phyloP scores from a whole-genome alignment of 768 basidiomycete species.

The Holtermannia corniformis region DNA sequence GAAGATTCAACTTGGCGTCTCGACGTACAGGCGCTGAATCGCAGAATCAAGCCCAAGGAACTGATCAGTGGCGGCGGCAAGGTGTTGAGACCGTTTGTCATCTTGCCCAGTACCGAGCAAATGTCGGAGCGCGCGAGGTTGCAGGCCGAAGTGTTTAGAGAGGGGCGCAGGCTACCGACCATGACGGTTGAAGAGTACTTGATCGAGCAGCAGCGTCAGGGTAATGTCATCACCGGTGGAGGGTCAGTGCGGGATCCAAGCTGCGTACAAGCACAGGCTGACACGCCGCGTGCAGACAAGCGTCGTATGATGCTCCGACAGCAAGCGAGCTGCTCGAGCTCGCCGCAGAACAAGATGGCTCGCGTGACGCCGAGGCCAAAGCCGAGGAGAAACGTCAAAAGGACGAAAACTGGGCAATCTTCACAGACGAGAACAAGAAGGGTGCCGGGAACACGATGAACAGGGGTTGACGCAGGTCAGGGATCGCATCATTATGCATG shows the following conservation, averaged over 20 bases:
- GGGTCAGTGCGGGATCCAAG: slow-evolving; percentile 54
- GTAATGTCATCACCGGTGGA: slow-evolving; percentile 78
- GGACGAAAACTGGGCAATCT: slow-evolving; percentile 86
- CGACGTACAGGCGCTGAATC: slow-evolving; percentile 46
- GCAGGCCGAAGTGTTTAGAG: slow-evolving; percentile 71
- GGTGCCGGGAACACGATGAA: slow-evolving; percentile 99
- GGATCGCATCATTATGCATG: no score
- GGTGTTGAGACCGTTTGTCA: slow-evolving; percentile 85
- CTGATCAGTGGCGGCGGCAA: slow-evolving; percentile 67
- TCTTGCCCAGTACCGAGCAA: slow-evolving; percentile 60
- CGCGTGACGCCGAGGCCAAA: slow-evolving; percentile 56
- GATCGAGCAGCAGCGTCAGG: slow-evolving; percentile 68
- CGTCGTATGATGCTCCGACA: slow-evolving; percentile 58
- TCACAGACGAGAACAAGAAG: slow-evolving; percentile 70
- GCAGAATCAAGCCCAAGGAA: slow-evolving; percentile 45
- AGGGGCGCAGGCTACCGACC: slow-evolving; percentile 74
- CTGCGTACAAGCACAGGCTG: neutral
- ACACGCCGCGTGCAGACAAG: slow-evolving; percentile 47
- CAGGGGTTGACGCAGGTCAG: slow-evolving; percentile 55
- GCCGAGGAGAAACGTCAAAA: slow-evolving; percentile 67
- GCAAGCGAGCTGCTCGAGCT: slow-evolving; percentile 66
- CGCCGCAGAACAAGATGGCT: slow-evolving; percentile 78
- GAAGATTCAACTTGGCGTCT: slow-evolving; percentile 63
- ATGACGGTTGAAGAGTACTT: slow-evolving; percentile 96
- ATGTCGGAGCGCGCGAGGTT: slow-evolving; percentile 58